phyloP scores from a whole-genome alignment of 1,284 basidiomycete genomes.

The Ustilago vetiveriae region DNA sequence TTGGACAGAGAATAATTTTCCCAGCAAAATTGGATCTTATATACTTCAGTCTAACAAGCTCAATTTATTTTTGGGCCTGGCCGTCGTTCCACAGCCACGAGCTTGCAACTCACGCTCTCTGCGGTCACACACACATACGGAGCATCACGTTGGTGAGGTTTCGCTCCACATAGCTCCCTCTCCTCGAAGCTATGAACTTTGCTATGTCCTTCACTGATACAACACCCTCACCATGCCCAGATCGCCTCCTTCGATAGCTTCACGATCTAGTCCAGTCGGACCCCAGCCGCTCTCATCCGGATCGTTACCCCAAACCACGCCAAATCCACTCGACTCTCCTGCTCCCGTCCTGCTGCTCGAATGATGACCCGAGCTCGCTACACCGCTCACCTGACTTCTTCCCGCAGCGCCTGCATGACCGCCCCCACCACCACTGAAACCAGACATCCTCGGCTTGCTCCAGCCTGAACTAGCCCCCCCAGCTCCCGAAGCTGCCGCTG shows the following conservation, averaged over 20 bases:
- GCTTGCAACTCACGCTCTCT: too few relatives aligned
- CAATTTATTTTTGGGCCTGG: too few relatives aligned
- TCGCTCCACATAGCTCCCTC: too few relatives aligned
- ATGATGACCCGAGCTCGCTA: slow-evolving; percentile 9
- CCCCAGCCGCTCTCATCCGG: slow-evolving; percentile 33
- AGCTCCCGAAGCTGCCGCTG: not conserved
- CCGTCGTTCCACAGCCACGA: too few relatives aligned
- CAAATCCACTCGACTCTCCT: slow-evolving; percentile 31
- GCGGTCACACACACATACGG: too few relatives aligned
- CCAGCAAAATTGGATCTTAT: too few relatives aligned
- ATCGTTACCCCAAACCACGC: slow-evolving; percentile 30
- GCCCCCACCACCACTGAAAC: slow-evolving; percentile 14
- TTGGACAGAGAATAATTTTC: too few relatives aligned
- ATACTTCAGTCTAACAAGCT: too few relatives aligned
- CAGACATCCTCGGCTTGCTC: slow-evolving; percentile 36
- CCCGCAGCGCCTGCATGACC: not conserved
- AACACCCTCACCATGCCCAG: slow-evolving; percentile 39
- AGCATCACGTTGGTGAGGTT: too few relatives aligned
- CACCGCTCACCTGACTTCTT: slow-evolving; percentile 12
- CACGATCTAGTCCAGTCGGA: slow-evolving; percentile 15
- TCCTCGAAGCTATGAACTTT: too few relatives aligned
- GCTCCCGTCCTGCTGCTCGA: slow-evolving; percentile 18
- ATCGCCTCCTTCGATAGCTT: slow-evolving; percentile 44
- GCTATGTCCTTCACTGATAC: slow-evolving; percentile 18
- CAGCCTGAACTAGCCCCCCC: slow-evolving; percentile 36